Evolutionary conservation across 441 rosid genomes (phyloP), one percentile per base, ranked within the genome.

Genomic region (Monsonia emarginata): DNA sequence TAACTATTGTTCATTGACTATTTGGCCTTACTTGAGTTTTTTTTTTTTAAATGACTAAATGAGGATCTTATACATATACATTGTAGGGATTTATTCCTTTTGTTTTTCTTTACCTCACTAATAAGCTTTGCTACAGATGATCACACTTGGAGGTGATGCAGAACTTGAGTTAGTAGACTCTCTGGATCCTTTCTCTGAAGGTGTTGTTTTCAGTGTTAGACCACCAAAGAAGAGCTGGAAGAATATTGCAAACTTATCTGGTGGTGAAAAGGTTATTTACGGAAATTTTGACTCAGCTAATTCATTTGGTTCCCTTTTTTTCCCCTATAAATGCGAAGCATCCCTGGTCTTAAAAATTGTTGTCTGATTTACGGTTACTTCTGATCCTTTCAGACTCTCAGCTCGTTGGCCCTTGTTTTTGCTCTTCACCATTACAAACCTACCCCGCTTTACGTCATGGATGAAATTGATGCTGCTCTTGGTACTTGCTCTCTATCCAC

Each of bases 211-310:
- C 83, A 94, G 96, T 73, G 96, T 94, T 44, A 85, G 99, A 78
- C 97, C 99, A n/a, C 99, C 99, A 6, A 94, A 94, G 81, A 94
- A 94, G 70, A 92, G 96, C 82, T 91, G 99, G 97, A 94, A 91
- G 78, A 91, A 91, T 74, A 94, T 94, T 64, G 96, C 96, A 28
- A 94, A 94, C 75, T 79, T 94, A 66, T 91, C 97, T 1, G 97
- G 97, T 58, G 99, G 99, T 63, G 97, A 94, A 86, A 91, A 94
- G 97, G 99, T 91, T 31, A 61, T 22, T 46, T 34, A 26, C 61
- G 57, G 60, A n/a, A 3, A 14, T 46, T 21, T 63, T 27, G 28
- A 36, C 48, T 44, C 46, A 9, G 27, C 32, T 16, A 7, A 14
- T 22, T 50, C 13, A 24, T 63, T 42, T 38, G 8, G 16, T 16